Evolutionary conservation across 208 protist species (phyloP), one percentile per base, ranked within the genome.

Genomic region (Leishmania aethiopica): DNA sequence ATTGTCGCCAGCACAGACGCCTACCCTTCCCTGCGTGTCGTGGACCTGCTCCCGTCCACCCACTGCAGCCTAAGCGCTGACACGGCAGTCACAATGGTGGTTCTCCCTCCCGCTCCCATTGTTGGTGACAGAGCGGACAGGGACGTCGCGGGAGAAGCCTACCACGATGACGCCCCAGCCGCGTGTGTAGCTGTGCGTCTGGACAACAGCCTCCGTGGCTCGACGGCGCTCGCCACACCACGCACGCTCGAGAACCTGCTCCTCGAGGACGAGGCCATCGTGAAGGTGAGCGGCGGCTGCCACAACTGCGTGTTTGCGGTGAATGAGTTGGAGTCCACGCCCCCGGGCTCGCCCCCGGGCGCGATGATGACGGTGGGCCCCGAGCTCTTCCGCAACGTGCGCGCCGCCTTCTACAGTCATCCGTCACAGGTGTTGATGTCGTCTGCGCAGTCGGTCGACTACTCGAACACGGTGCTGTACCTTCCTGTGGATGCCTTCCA

Each of bases 371-470:
- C 92, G 13, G 81, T 89, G 11, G 74, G 86, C 22, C 82, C 86
- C 11, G 86, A 87, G 75, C 75, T 94, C 32, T 96, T 94, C 70
- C 92, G 92, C 76, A 96, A 96, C 72, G 79, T 96, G 42, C 86
- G 92, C 17, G 92, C 89, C 40, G 87, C 81, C 19, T 55, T 83
- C 22, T 70, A 84, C 42, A 85, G 85, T 22, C 25, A 59, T 51
- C 69, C 71, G 0, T 78, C 80, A 25, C 78, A 85, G 25, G 22
- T 47, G 5, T 45, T 77, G 22, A 28, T 32, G 62, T 64, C 53
- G n/a, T 40, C 78, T 0, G 51, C 45, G 2, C 17, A 60, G 42
- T 69, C 60, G 19, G 17, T 86, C 3, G 53, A 72, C 42, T 88
- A 80, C 60, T 45, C 78, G 10, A 79, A 92, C n/a, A 37, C 37